phyloP scores from a whole-genome alignment of 2,329 filamentous ascomycete species.

The Capronia epimyces region DNA sequence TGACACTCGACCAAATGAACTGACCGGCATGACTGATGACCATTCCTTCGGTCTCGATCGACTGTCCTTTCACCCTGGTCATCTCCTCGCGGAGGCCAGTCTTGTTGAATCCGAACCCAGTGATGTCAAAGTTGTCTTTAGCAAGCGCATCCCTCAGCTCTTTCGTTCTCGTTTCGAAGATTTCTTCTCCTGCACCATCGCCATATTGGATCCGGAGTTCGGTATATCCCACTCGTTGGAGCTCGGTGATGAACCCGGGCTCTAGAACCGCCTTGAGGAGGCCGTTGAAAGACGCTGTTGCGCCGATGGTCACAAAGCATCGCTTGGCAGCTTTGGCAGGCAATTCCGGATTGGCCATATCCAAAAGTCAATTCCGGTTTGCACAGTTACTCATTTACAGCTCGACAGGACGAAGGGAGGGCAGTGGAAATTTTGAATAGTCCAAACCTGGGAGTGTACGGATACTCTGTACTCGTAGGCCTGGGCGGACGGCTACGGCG shows the following conservation, averaged over 20 bases:
- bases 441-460: too few relatives aligned
- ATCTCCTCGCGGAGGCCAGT: conserved; percentile 58
- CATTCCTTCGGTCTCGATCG: conserved; percentile 50
- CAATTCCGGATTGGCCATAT: conserved; percentile 7
- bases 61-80: conserved; percentile 45
- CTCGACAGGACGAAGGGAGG: background rate
- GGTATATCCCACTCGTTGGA: conserved; percentile 60
- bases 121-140: conserved; percentile 47
- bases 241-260: conserved; percentile 56
- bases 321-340: conserved; percentile 32
- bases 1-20: conserved; percentile 24
- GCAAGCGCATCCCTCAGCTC: conserved; percentile 25
- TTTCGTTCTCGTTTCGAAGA: conserved; percentile 44
- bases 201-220: conserved; percentile 77
- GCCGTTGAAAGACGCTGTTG: conserved; percentile 74
- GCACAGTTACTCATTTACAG: background rate
- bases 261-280: conserved; percentile 64
- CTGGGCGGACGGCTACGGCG: background rate
- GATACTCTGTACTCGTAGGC: too few relatives aligned
- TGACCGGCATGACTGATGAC: conserved; percentile 86
- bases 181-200: conserved; percentile 50
- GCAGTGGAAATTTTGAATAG: too few relatives aligned
- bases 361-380: conserved; percentile 1
- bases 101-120: conserved; percentile 61
- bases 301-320: conserved; percentile 87